Percentiles rank a stretch among this genome's conserved stretches.
These are phyloP conservation scores for Beauveria asiatica DNA, from an alignment of 2,329 filamentous ascomycete species.

Conservation along the genomic window DNA sequence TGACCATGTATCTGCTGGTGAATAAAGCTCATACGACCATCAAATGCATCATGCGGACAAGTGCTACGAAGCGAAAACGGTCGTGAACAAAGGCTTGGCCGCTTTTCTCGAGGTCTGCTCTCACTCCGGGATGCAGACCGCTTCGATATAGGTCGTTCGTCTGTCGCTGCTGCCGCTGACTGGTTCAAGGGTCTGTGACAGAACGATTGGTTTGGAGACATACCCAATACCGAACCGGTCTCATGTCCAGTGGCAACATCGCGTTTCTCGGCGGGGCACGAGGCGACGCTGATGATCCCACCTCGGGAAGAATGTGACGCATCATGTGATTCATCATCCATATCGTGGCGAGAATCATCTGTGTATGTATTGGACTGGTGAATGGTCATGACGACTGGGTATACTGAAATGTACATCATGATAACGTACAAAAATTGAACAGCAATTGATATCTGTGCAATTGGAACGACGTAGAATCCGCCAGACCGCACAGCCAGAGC, in stretches of 20 bases:
- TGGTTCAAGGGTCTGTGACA: not conserved
- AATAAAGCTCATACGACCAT: constrained; percentile 39
- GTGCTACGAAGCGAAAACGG: not conserved
- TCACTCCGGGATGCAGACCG: not conserved
- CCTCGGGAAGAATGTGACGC: not conserved
- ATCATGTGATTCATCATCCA: constrained; percentile 4
- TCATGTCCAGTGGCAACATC: not conserved
- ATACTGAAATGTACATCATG: constrained; percentile 60
- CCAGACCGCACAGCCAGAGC: constrained; percentile 53
- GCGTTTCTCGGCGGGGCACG: not conserved
- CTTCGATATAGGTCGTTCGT: no score
- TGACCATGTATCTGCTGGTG: constrained; percentile 54
- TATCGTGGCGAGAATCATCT: constrained; percentile 48
- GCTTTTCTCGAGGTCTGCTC: not conserved
- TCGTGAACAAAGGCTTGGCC: not conserved
- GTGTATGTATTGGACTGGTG: constrained; percentile 66
- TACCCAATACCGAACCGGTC: no score
- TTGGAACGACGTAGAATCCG: constrained; percentile 57
- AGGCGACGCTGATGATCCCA: not conserved
- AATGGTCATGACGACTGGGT: constrained; percentile 55
- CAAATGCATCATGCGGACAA: not conserved
- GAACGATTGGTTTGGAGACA: not conserved
- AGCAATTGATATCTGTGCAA: constrained; percentile 47
- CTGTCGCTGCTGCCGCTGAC: not conserved
- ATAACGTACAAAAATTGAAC: constrained; percentile 53